Conservation (phyloP, 2,329 filamentous ascomycete genomes). For the Ceratocystis lukuohia region DNA sequence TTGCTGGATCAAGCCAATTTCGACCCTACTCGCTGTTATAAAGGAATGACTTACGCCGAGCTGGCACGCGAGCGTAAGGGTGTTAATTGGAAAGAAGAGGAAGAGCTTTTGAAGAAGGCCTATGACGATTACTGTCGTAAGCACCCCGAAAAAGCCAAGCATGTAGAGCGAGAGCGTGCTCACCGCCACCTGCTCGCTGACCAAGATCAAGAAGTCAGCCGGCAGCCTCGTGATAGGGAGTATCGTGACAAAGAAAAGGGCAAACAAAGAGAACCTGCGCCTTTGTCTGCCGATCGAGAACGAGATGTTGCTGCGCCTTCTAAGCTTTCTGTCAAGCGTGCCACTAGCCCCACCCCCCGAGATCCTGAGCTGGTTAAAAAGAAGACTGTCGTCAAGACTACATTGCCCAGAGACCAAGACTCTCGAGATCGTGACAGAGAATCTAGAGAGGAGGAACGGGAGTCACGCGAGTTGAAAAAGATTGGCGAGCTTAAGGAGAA, state of each 20-base stretch:
- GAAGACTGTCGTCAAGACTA: constrained; percentile 25
- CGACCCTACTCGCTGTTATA: constrained; percentile 65
- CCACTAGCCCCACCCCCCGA: constrained; percentile 9
- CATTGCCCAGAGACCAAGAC: constrained; percentile 34
- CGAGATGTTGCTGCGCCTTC: constrained; percentile 31
- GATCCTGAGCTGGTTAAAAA: constrained; percentile 26
- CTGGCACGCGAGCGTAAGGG: constrained; percentile 72
- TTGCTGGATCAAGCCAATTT: constrained; percentile 65
- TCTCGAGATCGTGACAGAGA: constrained; percentile 35
- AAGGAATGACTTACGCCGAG: constrained; percentile 73
- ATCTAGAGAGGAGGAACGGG: constrained; percentile 29
- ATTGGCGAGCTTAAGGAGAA: constrained; percentile 37
- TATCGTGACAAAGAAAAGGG: constrained; percentile 20
- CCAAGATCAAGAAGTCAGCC: constrained; percentile 8
- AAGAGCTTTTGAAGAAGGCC: constrained; percentile 62
- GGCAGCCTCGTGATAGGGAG: constrained; percentile 26
- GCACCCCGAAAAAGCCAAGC: constrained; percentile 36
- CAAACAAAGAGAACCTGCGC: neutral
- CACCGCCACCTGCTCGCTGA: neutral
- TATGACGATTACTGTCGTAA: constrained; percentile 52
- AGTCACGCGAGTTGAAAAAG: constrained; percentile 25
- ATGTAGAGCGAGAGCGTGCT: constrained; percentile 32
- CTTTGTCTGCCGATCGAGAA: constrained; percentile 29
- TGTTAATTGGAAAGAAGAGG: constrained; percentile 81
- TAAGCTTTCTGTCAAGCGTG: constrained; percentile 26